phyloP scores from a whole-genome alignment of 768 basidiomycete genomes.

The Favolaschia claudopus region DNA sequence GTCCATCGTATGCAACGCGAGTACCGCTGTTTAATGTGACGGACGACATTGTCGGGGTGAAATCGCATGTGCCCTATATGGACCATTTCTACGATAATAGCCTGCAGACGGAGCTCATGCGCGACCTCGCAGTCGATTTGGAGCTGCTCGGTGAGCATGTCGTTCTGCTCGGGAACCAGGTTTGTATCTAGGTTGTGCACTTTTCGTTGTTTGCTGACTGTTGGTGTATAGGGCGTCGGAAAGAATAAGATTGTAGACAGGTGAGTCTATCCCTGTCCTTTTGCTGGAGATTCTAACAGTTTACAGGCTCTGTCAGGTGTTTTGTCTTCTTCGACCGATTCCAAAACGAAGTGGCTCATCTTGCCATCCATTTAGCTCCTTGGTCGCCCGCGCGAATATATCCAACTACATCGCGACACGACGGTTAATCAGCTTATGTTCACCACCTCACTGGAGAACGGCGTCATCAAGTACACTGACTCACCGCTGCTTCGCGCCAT shows the following conservation, averaged over 20 bases:
- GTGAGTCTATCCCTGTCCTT: slow-evolving; percentile 36
- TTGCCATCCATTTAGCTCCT: slow-evolving; percentile 51
- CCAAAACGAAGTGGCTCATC: not conserved
- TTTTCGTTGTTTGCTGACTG: not conserved
- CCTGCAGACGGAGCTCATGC: slow-evolving; percentile 71
- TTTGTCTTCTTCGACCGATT: too few relatives aligned
- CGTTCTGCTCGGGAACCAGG: slow-evolving; percentile 74
- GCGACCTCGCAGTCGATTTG: slow-evolving; percentile 68
- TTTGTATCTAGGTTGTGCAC: slow-evolving; percentile 32
- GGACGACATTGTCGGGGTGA: slow-evolving; percentile 61
- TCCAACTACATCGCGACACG: slow-evolving; percentile 74
- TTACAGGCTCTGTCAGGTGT: slow-evolving; percentile 62
- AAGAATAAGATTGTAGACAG: slow-evolving; percentile 77
- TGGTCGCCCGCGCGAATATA: slow-evolving; percentile 69
- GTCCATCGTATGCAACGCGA: slow-evolving; percentile 37
- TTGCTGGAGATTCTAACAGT: slow-evolving; percentile 1
- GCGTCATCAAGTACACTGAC: slow-evolving; percentile 66
- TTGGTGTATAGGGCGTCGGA: slow-evolving; percentile 59
- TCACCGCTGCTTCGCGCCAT: slow-evolving; percentile 74
- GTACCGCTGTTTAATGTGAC: slow-evolving; percentile 59
- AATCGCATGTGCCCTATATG: slow-evolving; percentile 71
- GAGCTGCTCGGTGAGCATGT: slow-evolving; percentile 70
- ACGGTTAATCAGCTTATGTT: slow-evolving; percentile 78
- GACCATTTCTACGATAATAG: slow-evolving; percentile 77
- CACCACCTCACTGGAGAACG: slow-evolving; percentile 64